Conservation (phyloP, 2,329 filamentous ascomycete species). For the Cordyceps pruinosa region DNA sequence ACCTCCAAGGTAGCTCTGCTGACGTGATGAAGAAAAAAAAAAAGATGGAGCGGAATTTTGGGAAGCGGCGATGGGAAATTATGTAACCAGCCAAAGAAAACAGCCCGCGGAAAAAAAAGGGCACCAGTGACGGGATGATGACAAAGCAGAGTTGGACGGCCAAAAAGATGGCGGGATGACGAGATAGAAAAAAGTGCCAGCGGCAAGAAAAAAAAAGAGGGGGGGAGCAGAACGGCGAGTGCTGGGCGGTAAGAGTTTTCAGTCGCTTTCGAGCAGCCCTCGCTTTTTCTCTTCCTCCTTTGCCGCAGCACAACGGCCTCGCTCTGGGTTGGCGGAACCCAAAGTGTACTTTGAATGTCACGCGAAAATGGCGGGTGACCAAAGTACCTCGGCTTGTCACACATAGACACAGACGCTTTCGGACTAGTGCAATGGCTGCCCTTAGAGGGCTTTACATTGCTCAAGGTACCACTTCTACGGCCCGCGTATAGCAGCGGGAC, state of each 20-base stretch:
- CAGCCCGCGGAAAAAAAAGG: background rate
- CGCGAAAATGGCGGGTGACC: background rate
- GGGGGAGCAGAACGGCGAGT: background rate
- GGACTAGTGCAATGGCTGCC: background rate
- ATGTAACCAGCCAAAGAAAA: constrained; percentile 8
- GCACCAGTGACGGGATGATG: background rate
- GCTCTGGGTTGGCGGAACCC: constrained; percentile 1
- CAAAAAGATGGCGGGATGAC: background rate
- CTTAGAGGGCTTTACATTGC: background rate
- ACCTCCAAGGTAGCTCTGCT: background rate
- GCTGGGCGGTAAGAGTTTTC: background rate
- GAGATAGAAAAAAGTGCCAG: background rate
- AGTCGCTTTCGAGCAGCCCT: background rate
- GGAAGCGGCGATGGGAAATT: constrained; percentile 10
- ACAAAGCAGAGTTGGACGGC: constrained; percentile 4
- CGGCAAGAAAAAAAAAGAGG: background rate
- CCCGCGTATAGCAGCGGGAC: too few species aligned
- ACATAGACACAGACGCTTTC: background rate
- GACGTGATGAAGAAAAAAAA: constrained; percentile 12
- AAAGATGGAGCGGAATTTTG: constrained; percentile 8
- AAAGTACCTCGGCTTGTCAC: background rate
- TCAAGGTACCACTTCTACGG: background rate
- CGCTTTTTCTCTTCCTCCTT: background rate
- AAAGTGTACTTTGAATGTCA: background rate
- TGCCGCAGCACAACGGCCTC: background rate